A percentile compares a stretch with the other conserved stretches of the same genome.
phyloP scores from a whole-genome alignment of 2,329 filamentous ascomycete genomes.

The Cladorrhinum sp. region DNA sequence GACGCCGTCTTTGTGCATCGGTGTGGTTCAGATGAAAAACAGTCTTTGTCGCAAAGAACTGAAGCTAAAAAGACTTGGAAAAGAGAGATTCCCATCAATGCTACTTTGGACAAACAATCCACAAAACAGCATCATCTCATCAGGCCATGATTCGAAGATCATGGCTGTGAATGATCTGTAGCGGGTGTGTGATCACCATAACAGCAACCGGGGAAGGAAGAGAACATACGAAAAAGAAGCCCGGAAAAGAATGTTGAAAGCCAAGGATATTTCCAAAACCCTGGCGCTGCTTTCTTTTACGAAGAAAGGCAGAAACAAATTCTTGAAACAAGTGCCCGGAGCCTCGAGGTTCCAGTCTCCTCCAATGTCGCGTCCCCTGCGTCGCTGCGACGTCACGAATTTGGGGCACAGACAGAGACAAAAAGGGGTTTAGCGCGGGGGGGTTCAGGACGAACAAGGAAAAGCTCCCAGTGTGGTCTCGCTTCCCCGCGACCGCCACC shows the following conservation, averaged over 20 bases:
- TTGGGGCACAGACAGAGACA: conserved; percentile 2
- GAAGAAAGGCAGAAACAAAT: conserved; percentile 6
- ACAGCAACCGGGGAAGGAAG: background rate
- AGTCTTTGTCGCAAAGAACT: background rate
- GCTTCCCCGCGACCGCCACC: background rate
- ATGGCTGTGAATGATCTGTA: background rate
- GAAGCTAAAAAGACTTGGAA: background rate
- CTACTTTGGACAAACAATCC: background rate
- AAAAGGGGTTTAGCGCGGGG: conserved; percentile 6
- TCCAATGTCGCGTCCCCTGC: conserved; percentile 11
- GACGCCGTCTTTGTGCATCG: background rate
- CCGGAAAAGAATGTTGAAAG: background rate
- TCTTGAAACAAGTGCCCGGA: conserved; percentile 9
- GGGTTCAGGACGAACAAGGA: background rate
- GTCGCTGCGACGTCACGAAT: conserved; percentile 8
- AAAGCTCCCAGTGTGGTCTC: background rate
- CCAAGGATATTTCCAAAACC: background rate
- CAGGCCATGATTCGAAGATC: conserved; percentile 1
- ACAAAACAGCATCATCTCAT: conserved; percentile 2
- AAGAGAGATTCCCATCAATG: background rate
- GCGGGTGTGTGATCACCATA: conserved; percentile 6
- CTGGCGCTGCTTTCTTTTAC: background rate
- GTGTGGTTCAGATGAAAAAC: background rate
- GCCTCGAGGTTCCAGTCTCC: conserved; percentile 9
- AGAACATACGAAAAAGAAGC: background rate